These are phyloP conservation scores for Polygonum aviculare DNA, from an alignment of 148 eudicot species.

Conservation along the genomic window DNA sequence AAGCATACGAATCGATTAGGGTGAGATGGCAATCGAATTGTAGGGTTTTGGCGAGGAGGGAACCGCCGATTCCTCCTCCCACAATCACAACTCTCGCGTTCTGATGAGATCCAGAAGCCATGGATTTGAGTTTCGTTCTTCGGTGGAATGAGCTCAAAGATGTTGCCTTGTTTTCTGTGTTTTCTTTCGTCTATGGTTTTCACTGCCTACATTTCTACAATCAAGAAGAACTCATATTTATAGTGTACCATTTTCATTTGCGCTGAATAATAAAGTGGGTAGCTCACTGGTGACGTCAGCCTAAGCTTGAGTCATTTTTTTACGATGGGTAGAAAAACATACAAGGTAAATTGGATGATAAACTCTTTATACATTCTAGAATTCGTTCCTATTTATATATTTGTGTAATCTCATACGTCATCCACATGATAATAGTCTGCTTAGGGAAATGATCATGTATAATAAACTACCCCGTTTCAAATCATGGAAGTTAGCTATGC, in stretches of 20 bases:
- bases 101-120: slow-evolving; percentile 2
- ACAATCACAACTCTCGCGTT: slow-evolving; percentile 40
- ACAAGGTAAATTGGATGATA: no score
- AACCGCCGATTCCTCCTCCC: slow-evolving; percentile 61
- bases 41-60: slow-evolving; percentile 44
- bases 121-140: background rate
- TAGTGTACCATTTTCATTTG: background rate
- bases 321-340: no score
- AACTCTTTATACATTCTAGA: no score
- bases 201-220: background rate
- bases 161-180: background rate
- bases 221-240: background rate
- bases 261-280: no score
- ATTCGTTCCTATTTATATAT: no score
- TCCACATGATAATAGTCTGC: background rate
- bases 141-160: background rate
- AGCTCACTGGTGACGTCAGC: no score
- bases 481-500: no score
- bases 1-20: slow-evolving; percentile 47
- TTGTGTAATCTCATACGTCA: background rate
- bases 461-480: no score
- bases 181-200: background rate
- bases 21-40: slow-evolving; percentile 38
- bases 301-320: no score
- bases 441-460: no score